A percentile compares a stretch with the other conserved stretches of the same genome.
phyloP scores from a whole-genome alignment of 208 protist genomes.

The Wallacemonas sp. region DNA sequence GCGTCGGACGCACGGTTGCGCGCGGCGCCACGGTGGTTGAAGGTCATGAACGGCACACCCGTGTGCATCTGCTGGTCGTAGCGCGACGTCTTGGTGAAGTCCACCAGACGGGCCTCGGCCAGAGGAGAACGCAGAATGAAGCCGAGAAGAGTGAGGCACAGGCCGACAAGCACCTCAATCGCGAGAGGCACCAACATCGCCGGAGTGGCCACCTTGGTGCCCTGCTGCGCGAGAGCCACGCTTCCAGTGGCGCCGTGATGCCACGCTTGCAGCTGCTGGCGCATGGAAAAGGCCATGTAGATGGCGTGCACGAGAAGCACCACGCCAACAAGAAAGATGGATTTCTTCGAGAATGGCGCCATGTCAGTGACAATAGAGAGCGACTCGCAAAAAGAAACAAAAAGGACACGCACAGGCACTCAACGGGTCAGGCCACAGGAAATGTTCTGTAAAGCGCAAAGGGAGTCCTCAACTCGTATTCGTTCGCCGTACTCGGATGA shows the following conservation, averaged over 20 bases:
- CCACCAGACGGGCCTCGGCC: slow-evolving; percentile 55
- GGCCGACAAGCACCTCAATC: slow-evolving; percentile 34
- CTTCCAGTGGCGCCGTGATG: slow-evolving; percentile 33
- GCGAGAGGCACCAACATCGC: slow-evolving; percentile 34
- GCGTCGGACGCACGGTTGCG: slow-evolving; percentile 5
- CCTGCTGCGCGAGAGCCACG: background rate
- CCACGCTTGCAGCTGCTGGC: slow-evolving; percentile 65
- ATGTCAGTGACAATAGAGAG: no score
- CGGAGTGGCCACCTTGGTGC: slow-evolving; percentile 15
- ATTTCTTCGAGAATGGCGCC: slow-evolving; percentile 16
- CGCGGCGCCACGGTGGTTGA: slow-evolving; percentile 81
- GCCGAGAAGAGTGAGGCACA: slow-evolving; percentile 54
- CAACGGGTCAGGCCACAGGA: no score
- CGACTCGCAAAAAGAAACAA: no score
- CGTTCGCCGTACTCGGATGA: no score
- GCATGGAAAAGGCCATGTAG: slow-evolving; percentile 62
- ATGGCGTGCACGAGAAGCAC: slow-evolving; percentile 62
- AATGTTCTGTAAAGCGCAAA: no score
- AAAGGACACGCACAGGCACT: no score
- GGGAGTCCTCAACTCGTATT: no score
- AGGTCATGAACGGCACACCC: slow-evolving; percentile 80
- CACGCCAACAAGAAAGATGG: slow-evolving; percentile 62
- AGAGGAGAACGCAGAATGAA: slow-evolving; percentile 49
- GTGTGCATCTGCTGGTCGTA: slow-evolving; percentile 75
- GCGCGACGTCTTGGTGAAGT: slow-evolving; percentile 54